These are phyloP conservation scores for Tylopilus vinaceipallidus DNA, from an alignment of 768 basidiomycete genomes.

Conservation along the genomic window DNA sequence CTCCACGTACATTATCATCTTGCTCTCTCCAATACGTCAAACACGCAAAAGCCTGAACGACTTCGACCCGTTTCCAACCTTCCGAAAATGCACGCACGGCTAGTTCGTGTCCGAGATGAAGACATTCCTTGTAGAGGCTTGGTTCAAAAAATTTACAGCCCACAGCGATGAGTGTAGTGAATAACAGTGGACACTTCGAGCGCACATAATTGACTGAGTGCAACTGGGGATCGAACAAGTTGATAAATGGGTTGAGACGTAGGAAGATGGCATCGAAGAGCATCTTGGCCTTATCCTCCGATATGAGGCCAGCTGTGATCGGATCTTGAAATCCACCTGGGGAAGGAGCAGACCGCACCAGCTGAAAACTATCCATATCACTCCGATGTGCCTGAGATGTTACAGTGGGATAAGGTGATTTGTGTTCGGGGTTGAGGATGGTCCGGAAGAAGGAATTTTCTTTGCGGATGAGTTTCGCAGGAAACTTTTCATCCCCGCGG, in stretches of 20 bases:
- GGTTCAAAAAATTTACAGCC: slow-evolving; percentile 82
- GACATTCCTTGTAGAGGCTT: slow-evolving; percentile 62
- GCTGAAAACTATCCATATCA: slow-evolving; percentile 37
- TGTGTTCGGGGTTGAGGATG: slow-evolving; percentile 71
- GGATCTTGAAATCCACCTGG: slow-evolving; percentile 57
- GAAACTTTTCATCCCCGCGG: slow-evolving; percentile 65
- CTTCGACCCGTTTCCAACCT: slow-evolving; percentile 79
- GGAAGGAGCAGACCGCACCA: slow-evolving; percentile 34
- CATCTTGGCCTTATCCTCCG: slow-evolving; percentile 64
- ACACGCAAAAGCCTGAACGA: slow-evolving; percentile 86
- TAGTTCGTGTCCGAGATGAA: slow-evolving; percentile 69
- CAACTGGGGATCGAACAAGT: slow-evolving; percentile 83
- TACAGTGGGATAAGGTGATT: slow-evolving; percentile 35
- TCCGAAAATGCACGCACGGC: slow-evolving; percentile 78
- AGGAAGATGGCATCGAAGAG: slow-evolving; percentile 79
- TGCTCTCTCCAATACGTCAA: slow-evolving; percentile 90
- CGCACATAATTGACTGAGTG: slow-evolving; percentile 83
- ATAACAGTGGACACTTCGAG: slow-evolving; percentile 75
- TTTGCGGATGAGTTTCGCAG: slow-evolving; percentile 68
- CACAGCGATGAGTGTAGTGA: slow-evolving; percentile 81
- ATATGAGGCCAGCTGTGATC: slow-evolving; percentile 66
- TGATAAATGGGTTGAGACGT: slow-evolving; percentile 86
- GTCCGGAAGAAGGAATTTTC: slow-evolving; percentile 85
- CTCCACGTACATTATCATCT: slow-evolving; percentile 65
- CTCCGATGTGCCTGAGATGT: slow-evolving; percentile 32